These are phyloP conservation scores for Graphium sp. DNA, from an alignment of 2,329 filamentous ascomycete species.

Conservation along the genomic window DNA sequence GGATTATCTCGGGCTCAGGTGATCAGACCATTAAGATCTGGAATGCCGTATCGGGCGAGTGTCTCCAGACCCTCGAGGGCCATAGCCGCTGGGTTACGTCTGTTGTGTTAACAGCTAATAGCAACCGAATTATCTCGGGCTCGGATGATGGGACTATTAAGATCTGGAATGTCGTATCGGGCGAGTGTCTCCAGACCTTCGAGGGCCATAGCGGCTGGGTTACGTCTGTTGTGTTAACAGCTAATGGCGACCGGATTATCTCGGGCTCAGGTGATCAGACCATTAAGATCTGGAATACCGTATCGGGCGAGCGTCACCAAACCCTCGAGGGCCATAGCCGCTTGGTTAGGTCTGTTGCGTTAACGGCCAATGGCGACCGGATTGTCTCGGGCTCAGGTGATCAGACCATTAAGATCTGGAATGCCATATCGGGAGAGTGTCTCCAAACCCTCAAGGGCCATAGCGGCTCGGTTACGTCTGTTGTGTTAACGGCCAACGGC, in stretches of 20 bases:
- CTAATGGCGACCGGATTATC: constrained; percentile 4
- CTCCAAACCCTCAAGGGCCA: constrained; percentile 2
- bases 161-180: constrained; percentile 6
- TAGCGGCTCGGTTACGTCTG: background rate
- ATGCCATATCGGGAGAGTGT: constrained; percentile 1
- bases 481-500: constrained; percentile 4
- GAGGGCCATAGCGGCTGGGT: constrained; percentile 3
- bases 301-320: constrained; percentile 3
- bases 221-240: constrained; percentile 6
- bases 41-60: constrained; percentile 4
- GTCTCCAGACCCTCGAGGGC: constrained; percentile 4
- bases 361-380: constrained; percentile 5
- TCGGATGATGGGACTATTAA: constrained; percentile 6
- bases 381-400: constrained; percentile 4
- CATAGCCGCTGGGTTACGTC: constrained; percentile 3
- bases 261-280: constrained; percentile 5
- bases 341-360: constrained; percentile 6
- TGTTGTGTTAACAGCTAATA: constrained; percentile 8
- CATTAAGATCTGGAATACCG: constrained; percentile 6
- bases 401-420: constrained; percentile 7
- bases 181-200: constrained; percentile 3
- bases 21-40: constrained; percentile 7
- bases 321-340: constrained; percentile 7
- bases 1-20: constrained; percentile 5
- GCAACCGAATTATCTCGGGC: constrained; percentile 4